phyloP scores from a whole-genome alignment of 441 rosid species.

The Aquilaria agallochum region DNA sequence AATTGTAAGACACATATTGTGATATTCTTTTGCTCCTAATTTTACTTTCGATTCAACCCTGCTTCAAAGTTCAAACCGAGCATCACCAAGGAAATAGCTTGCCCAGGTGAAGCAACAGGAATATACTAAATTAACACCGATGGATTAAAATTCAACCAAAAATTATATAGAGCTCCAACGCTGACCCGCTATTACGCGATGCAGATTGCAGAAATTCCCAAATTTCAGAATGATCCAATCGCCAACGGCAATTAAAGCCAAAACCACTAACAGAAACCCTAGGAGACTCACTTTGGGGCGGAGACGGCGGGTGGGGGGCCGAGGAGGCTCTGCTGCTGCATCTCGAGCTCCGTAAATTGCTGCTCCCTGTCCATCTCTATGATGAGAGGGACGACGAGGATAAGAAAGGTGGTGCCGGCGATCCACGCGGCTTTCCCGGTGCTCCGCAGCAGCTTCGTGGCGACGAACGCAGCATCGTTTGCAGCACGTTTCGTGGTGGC shows the following conservation, averaged over 20 bases:
- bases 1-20: too few species aligned
- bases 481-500: constrained; percentile 37
- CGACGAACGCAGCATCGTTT: constrained; percentile 42
- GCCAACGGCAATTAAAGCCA: neutral
- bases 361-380: constrained; percentile 79
- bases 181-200: too few species aligned
- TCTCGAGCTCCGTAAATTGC: constrained; percentile 53
- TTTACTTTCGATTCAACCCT: too few species aligned
- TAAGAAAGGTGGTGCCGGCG: constrained; percentile 71
- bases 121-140: too few species aligned
- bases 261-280: constrained; percentile 1
- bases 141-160: too few species aligned
- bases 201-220: neutral
- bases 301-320: constrained; percentile 46
- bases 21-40: too few species aligned
- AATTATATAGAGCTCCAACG: too few species aligned
- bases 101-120: too few species aligned
- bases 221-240: neutral
- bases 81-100: too few species aligned
- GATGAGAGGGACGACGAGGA: constrained; percentile 67
- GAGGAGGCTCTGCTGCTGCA: constrained; percentile 70
- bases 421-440: constrained; percentile 95
- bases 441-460: constrained; percentile 70
- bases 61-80: too few species aligned
- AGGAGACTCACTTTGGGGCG: constrained; percentile 20